Evolutionary conservation across 169 alveolate genomes (phyloP).

Genomic region (Plasmodium vivax): DNA sequence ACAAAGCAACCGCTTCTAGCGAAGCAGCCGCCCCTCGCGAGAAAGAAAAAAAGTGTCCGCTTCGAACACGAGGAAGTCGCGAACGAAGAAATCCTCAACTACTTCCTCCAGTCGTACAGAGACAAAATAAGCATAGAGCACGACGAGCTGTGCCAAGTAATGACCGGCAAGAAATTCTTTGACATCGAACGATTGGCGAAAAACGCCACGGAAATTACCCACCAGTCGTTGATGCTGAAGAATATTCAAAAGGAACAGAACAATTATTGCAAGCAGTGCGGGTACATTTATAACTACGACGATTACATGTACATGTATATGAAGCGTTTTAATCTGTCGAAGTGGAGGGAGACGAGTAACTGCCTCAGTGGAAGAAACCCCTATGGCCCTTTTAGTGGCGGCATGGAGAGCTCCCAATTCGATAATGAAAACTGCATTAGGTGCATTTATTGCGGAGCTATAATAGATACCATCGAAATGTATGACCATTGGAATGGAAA

Average conservation of each 20-base stretch:
- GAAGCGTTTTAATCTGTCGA: conserved; percentile 2
- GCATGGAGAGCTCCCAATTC: not conserved
- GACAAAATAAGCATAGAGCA: conserved; percentile 64
- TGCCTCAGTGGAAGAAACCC: not conserved
- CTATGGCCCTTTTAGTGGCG: not conserved
- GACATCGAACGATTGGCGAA: conserved; percentile 62
- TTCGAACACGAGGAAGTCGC: conserved; percentile 19
- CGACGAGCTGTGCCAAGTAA: conserved; percentile 65
- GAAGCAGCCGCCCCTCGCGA: not conserved
- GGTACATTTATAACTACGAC: conserved; percentile 65
- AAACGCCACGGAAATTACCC: conserved; percentile 49
- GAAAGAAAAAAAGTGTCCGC: conserved; percentile 29
- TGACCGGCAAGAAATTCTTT: conserved; percentile 65
- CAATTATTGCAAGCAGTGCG: conserved; percentile 51
- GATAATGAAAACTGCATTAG: conserved; percentile 9
- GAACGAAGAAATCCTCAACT: conserved; percentile 39
- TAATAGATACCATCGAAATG: conserved; percentile 39
- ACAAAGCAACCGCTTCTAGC: not conserved
- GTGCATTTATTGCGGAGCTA: conserved; percentile 55
- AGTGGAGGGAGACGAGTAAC: not conserved
- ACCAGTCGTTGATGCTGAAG: conserved; percentile 9
- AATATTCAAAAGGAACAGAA: conserved; percentile 59
- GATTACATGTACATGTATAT: conserved; percentile 63
- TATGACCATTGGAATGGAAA: not conserved
- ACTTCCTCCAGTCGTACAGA: conserved; percentile 1